Evolutionary conservation across 1,139 yeast species (phyloP).

Genomic region (Yueomyces sp.): DNA sequence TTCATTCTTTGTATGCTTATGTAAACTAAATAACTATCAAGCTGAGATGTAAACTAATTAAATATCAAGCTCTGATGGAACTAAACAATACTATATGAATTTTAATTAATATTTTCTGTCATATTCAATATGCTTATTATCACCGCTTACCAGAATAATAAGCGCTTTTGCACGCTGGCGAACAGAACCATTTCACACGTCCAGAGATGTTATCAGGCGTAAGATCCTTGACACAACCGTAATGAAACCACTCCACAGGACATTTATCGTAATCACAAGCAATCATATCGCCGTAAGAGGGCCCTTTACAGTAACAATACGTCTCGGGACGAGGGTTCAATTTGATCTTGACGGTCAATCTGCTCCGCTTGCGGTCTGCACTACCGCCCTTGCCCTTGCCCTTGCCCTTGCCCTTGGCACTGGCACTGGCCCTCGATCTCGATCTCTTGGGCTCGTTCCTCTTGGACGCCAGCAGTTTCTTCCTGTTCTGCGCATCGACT

Average conservation of each 20-base stretch:
- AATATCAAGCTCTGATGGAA: background rate
- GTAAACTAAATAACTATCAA: background rate
- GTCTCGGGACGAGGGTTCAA: too few relatives aligned
- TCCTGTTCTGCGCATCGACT: background rate
- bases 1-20: too few relatives aligned
- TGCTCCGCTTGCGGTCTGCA: too few relatives aligned
- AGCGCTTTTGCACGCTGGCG: background rate
- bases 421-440: too few relatives aligned
- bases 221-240: slow-evolving; percentile 43
- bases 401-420: too few relatives aligned
- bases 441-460: too few relatives aligned
- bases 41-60: background rate
- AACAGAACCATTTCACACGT: background rate
- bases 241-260: slow-evolving; percentile 76
- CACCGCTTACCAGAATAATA: background rate
- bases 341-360: too few relatives aligned
- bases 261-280: slow-evolving; percentile 82
- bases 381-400: too few relatives aligned
- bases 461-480: too few relatives aligned
- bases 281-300: slow-evolving; percentile 83
- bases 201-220: background rate
- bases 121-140: too few relatives aligned
- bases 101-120: too few relatives aligned
- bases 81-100: too few relatives aligned
- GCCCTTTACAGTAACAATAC: slow-evolving; percentile 76